These are phyloP conservation scores for Daldinia loculata DNA, from an alignment of 495 filamentous ascomycete species.

Conservation along the genomic window DNA sequence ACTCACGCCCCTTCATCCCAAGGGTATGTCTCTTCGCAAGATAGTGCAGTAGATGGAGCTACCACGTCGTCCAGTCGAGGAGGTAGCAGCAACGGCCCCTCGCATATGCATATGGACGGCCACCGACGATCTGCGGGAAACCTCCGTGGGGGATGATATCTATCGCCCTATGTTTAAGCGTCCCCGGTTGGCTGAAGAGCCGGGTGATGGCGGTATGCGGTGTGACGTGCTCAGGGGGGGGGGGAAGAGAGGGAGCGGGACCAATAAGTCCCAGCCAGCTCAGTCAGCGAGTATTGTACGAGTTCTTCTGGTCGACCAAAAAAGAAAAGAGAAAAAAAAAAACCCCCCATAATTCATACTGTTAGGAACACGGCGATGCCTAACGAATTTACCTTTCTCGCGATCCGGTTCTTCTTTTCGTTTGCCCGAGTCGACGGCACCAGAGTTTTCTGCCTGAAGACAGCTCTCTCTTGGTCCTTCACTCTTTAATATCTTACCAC, in stretches of 20 bases:
- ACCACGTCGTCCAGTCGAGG: slow-evolving; percentile 26
- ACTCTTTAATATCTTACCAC: slow-evolving; percentile 19
- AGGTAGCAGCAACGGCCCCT: slow-evolving; percentile 26
- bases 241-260: background rate
- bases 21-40: slow-evolving; percentile 27
- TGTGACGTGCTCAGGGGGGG: slow-evolving; percentile 22
- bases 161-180: slow-evolving; percentile 24
- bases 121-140: slow-evolving; percentile 47
- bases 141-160: slow-evolving; percentile 44
- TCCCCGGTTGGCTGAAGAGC: slow-evolving; percentile 37
- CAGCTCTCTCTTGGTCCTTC: background rate
- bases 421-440: slow-evolving; percentile 16
- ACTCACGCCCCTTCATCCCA: slow-evolving; percentile 20
- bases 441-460: background rate
- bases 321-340: background rate
- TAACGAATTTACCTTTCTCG: slow-evolving; percentile 16
- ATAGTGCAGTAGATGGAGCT: slow-evolving; percentile 30
- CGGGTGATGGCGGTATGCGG: slow-evolving; percentile 39
- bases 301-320: slow-evolving; percentile 9
- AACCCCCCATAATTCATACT: slow-evolving; percentile 13
- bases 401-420: slow-evolving; percentile 17
- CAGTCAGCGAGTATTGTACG: slow-evolving; percentile 35
- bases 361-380: slow-evolving; percentile 25
- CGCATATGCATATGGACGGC: slow-evolving; percentile 41
- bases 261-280: slow-evolving; percentile 23